Base-by-base conservation (phyloP, 345 rosid species). In the Excoecaria cochinchinensis region DNA sequence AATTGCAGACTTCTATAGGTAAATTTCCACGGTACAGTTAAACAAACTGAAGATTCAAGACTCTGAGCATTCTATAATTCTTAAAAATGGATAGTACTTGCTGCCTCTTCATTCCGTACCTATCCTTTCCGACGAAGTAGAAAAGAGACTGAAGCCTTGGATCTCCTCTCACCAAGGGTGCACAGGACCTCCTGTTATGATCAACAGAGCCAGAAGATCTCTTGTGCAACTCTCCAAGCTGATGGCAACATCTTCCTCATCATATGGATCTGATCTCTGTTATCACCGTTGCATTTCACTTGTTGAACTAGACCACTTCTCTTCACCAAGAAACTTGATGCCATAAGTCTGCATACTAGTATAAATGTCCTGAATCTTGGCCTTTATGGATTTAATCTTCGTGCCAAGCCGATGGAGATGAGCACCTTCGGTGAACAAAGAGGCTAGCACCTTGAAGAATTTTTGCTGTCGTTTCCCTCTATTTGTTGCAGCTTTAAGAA, bases 221-320 rank as follows among this genome's bases (percentile, higher is more conserved):
- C 51, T 65, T 17, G n/a, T 16, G 69, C 50, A 6, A 8, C 8
- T 19, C 19, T 65, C 69, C 50, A 42, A 39, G 22, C 69, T n/a
- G n/a, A 65, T 42, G 39, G 39, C 24, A 65, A 19, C 25, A 16
- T 65, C 69, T 16, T 65, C 69, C 25, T 57, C 69, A 40, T 65
- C 50, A 57, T 22, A 21, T 57, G 61, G 36, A 57, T 57, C 9
- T n/a, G 61, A 57, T 57, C 61, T 57, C 22, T 31, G 3, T 8
- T n/a, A 0, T 57, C 36, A 11, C 0, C 19, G 61, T 22, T 8
- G 51, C 69, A 42, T 40, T 12, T 40, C 51, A 17, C 24, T 44
- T n/a, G 13, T 14, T 8, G 69, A 42, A 16, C 44, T 19, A 17
- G 6, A n/a, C 25, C 14, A 13, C 24, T n/a, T 13, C 13, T 47